A percentile compares a stretch with the other conserved stretches of the same genome.
phyloP scores from a whole-genome alignment of 768 basidiomycete genomes.

The Tulasnella sp. region DNA sequence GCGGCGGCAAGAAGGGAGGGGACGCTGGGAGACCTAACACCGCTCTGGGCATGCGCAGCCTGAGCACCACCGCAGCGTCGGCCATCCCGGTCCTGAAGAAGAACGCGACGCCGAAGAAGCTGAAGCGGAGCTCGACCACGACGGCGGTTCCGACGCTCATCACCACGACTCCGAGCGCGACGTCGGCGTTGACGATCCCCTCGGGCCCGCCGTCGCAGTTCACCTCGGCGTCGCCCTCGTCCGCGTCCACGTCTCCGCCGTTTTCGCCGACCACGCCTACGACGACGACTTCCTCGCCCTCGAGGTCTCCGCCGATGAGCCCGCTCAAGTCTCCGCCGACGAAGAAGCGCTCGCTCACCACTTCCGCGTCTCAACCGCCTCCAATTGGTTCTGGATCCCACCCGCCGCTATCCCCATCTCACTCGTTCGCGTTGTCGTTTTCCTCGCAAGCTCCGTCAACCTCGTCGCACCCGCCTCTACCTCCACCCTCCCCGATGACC shows the following conservation, averaged over 20 bases:
- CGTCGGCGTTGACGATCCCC: neutral
- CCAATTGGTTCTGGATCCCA: neutral
- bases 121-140: constrained; percentile 6
- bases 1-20: neutral
- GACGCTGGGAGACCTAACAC: neutral
- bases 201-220: neutral
- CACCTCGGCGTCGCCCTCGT: neutral
- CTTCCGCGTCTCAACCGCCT: neutral
- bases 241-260: neutral
- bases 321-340: neutral
- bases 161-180: neutral
- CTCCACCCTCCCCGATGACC: neutral
- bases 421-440: neutral
- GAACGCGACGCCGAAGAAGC: neutral
- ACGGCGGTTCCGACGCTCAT: neutral
- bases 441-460: neutral
- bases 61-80: neutral
- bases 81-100: neutral
- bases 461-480: neutral
- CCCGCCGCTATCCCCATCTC: neutral
- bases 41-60: neutral
- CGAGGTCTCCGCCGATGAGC: neutral
- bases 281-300: neutral
- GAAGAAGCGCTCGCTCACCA: neutral
- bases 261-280: neutral